These are phyloP conservation scores for Brassica incana DNA, from an alignment of 345 rosid genomes.

Conservation along the genomic window DNA sequence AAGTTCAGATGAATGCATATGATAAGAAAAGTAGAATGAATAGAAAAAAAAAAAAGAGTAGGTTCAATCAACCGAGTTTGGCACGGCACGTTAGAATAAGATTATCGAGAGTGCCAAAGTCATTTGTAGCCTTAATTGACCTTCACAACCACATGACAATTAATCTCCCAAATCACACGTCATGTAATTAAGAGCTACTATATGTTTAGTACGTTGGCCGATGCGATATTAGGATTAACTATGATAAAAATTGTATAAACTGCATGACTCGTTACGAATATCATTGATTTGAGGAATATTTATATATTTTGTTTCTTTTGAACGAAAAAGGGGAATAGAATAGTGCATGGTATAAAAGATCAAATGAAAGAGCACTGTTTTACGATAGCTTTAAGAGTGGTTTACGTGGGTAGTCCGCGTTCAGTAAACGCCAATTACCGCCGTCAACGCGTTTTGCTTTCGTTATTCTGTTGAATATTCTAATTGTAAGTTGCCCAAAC, in stretches of 20 bases:
- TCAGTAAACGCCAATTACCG: conserved; percentile 27
- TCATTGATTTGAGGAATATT: not conserved
- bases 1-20: too few species aligned
- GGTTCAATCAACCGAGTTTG: not conserved
- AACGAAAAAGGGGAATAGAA: not conserved
- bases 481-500: not conserved
- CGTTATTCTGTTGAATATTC: conserved; percentile 8
- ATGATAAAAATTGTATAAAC: too few species aligned
- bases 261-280: not conserved
- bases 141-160: conserved; percentile 11
- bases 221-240: not conserved
- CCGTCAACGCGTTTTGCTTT: conserved; percentile 35
- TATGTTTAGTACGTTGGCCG: not conserved
- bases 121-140: conserved; percentile 17
- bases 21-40: too few species aligned
- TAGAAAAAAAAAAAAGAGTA: too few species aligned
- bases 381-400: not conserved
- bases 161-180: not conserved
- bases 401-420: conserved; percentile 29
- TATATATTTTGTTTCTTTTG: not conserved
- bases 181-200: conserved; percentile 16
- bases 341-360: conserved; percentile 4
- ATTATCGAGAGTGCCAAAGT: conserved; percentile 1
- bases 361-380: conserved; percentile 17
- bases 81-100: conserved; percentile 26